Evolutionary conservation across 2,329 filamentous ascomycete species (phyloP), one percentile per base, ranked within the genome.

Genomic region (Didymella keratinophila): DNA sequence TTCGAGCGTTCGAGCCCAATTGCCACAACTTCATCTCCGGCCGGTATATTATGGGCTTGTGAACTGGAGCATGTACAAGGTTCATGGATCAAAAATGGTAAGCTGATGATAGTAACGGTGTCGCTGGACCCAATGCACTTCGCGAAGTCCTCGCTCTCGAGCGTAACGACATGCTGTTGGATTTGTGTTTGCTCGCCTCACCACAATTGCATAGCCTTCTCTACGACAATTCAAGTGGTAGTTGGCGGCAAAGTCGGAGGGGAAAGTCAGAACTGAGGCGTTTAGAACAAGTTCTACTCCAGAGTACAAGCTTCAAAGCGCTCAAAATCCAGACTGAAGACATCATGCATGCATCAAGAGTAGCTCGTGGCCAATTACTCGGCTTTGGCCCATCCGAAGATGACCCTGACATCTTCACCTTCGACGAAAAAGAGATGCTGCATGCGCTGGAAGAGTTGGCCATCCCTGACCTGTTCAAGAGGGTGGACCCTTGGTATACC

Each of bases 141-240:
- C 23, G 47, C 23, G 25, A n/a, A 7, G 43, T 34, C 7, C 7
- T 42, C 14, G 51, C 27, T 10, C 32, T n/a, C 11, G 25, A 54
- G 12, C 34, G 51, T n/a, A 54, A 47, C 12, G 20, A 34, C 16
- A 43, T 54, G 14, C 34, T 43, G 2, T 6, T 54, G 34, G 51
- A 54, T 11, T 4, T 10, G 7, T 16, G 12, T 6, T 34, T 47
- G 12, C 36, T 47, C 23, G 39, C 34, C 2, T 54, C 34, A 2
- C 25, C 51, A 11, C 34, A 54, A 23, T 30, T 54, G 9, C 51
- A 47, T 2, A 32, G 25, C 27, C 20, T 42, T 1, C 11, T 42
- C 2, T 54, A 37, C 30, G 27, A 41, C 14, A 54, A 12, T 12
- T 12, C 39, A 8, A 23, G 14, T 4, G 2, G 6, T 14, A 5